Evolutionary conservation across 305 asterid genomes (phyloP).

Genomic region (Caryopteris hybrid): DNA sequence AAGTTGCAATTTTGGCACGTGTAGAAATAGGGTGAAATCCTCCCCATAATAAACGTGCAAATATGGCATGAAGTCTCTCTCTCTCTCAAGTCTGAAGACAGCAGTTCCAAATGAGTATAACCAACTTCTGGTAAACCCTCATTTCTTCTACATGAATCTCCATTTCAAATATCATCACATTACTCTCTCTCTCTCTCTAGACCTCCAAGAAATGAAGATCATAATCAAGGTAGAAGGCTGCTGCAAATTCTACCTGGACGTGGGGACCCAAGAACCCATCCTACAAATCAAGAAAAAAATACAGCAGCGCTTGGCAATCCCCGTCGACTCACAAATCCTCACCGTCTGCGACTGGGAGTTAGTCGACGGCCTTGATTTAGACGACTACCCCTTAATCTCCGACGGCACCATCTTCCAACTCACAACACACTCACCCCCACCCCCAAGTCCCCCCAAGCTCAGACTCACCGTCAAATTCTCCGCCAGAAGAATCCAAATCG

Average conservation of each 20-base stretch:
- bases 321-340: constrained; percentile 51
- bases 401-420: constrained; percentile 53
- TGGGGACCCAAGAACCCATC: constrained; percentile 50
- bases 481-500: constrained; percentile 22
- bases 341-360: constrained; percentile 63
- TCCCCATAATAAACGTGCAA: no score
- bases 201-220: constrained; percentile 34
- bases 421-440: constrained; percentile 15
- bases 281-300: constrained; percentile 50
- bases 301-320: constrained; percentile 42
- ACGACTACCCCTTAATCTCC: constrained; percentile 60
- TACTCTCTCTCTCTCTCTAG: background rate
- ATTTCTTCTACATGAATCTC: constrained; percentile 1
- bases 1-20: no score
- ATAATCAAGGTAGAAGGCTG: constrained; percentile 32
- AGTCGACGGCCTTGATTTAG: constrained; percentile 61
- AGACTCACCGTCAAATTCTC: constrained; percentile 43
- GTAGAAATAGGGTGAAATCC: no score
- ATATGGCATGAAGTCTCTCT: no score
- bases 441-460: constrained; percentile 8
- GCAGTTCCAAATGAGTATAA: no score
- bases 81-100: no score
- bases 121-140: background rate
- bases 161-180: constrained; percentile 3
- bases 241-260: constrained; percentile 48